Base-by-base conservation (phyloP, 2,329 filamentous ascomycete genomes). In the Bipolaris gigantea region DNA sequence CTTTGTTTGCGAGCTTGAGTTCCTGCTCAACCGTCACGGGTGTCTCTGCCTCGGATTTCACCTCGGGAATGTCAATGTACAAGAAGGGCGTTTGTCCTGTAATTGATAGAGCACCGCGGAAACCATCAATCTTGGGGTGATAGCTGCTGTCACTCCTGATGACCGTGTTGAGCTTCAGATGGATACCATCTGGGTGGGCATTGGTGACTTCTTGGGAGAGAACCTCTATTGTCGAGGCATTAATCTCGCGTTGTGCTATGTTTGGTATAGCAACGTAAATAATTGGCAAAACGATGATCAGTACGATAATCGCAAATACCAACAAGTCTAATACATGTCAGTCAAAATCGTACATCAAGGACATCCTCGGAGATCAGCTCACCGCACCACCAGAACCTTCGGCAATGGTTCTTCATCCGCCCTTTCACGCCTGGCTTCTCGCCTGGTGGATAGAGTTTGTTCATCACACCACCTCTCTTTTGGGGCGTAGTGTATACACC, bases 201-300 rank as follows among this genome's bases (percentile, higher is more conserved):
- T 81, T 67, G 15, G 75, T 77, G 57, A 85, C 80, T 35, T 77
- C 62, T 65, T 85, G 76, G n/a, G 73, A 70, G 1, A 74, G 79
- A 56, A 85, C 75, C 27, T 77, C 72, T 23, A 86, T 71, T 3
- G 73, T 77, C 1, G 83, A 80, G 30, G 77, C 70, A 61, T 83
- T 78, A 62, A 86, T 78, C 46, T 79, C 78, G 36, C 69, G 54
- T 62, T 85, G 84, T 32, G 83, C 83, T 53, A 83, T 83, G 30
- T 80, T 78, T 16, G 83, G 84, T 62, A 85, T 83, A 3, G 70
- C 83, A 47, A 86, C 83, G 62, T 80, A 86, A 42, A 85, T 76
- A 35, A 87, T 71, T 35, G 85, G 75, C 35, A 83, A 77, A 16
- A 88, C 79, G 34, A 85, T 75, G 13, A 88, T 71, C 32, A 85